phyloP scores from a whole-genome alignment of 2,329 filamentous ascomycete genomes.

The Fusarium robinianum region DNA sequence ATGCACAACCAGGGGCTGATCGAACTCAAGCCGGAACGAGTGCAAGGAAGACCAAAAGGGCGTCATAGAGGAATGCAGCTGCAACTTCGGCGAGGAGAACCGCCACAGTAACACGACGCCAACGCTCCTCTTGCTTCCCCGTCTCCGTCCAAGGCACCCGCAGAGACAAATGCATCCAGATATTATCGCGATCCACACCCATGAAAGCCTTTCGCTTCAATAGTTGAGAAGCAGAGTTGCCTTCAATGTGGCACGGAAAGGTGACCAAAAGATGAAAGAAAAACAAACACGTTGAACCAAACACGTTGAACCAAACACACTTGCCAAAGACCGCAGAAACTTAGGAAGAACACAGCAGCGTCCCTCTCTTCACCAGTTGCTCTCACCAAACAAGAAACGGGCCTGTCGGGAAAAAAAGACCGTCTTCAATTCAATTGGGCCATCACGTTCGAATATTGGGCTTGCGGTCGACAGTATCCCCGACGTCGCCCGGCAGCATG shows the following conservation, averaged over 20 bases:
- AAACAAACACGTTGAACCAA: not conserved
- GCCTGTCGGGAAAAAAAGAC: too few species aligned
- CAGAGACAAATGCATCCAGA: constrained; percentile 1
- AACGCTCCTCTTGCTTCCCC: constrained; percentile 29
- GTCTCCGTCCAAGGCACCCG: constrained; percentile 4
- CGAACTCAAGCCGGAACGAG: too few species aligned
- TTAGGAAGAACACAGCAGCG: not conserved
- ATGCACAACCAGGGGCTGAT: too few species aligned
- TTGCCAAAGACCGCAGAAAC: not conserved
- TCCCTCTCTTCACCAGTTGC: not conserved
- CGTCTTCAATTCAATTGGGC: too few species aligned
- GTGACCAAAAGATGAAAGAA: too few species aligned
- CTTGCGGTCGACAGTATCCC: constrained; percentile 26
- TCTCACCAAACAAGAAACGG: too few species aligned
- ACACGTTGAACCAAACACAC: not conserved
- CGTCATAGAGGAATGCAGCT: not conserved
- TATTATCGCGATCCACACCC: constrained; percentile 14
- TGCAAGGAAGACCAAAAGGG: not conserved
- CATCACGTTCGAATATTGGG: constrained; percentile 17
- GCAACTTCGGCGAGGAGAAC: constrained; percentile 7
- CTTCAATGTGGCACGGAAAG: not conserved
- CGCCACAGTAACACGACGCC: constrained; percentile 21
- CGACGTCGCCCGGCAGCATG: constrained; percentile 27
- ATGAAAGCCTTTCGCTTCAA: not conserved
- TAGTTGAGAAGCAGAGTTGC: not conserved